Base-by-base conservation (phyloP, 805 yeast species). In the Starmerella vaccinii region DNA sequence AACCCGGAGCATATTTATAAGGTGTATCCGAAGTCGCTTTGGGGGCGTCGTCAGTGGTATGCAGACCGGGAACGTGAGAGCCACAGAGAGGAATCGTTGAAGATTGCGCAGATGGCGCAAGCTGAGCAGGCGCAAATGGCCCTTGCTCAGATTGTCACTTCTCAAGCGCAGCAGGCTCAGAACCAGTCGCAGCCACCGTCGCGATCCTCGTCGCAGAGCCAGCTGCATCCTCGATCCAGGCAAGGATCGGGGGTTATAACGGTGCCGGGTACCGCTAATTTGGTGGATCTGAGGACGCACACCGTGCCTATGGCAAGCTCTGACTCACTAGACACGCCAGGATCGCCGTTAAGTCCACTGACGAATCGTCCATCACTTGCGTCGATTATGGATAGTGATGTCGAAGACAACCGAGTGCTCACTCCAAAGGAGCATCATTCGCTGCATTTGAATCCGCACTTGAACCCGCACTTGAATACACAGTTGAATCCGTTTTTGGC, bases 1-100 rank as follows among this genome's bases (percentile, higher is more conserved):
- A 81, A 88, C 32, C 95, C 95, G 2, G 98, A 92, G 65, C 75
- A 75, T 34, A 81, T 92, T 15, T 84, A 94, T 22, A 71, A 87
- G 43, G 77, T 80, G 0, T 89, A 82, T 68, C 95, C 97, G 1
- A 71, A 72, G 49, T 70, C 72, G 24, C 68, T 89, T 50, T 73
- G 73, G 3, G 69, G 81, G 3, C 74, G 97, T 57, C 75, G 50
- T n/a, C 24, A 48, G 23, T 53, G 49, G 29, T 59, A 51, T 46
- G 47, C 45, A 1, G 34, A 41, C 15, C 45, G 45, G 15, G 34
- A 41, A 6, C 33, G 34, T 3, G 45, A 41, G 6, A 18, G n/a
- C 13, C 32, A 41, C 21, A 19, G n/a, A 13, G 43, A 39, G 21
- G 19, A 39, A 21, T 39, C 43, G 30, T 6, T 39, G 5, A 19